phyloP scores from a whole-genome alignment of 139 green algal genomes.

The Coccomyxa sp. region DNA sequence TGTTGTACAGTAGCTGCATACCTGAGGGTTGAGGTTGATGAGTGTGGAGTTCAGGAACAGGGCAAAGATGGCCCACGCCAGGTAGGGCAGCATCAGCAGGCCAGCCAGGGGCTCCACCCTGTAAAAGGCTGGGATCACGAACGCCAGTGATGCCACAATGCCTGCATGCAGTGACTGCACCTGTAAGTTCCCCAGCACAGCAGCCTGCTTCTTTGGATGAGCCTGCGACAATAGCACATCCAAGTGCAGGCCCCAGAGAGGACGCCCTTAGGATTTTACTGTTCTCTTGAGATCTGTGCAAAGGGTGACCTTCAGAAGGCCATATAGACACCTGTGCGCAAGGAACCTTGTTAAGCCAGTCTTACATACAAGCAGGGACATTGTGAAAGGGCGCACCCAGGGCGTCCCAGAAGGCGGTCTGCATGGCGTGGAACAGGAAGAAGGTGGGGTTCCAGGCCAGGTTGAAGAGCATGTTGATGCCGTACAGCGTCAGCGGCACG shows the following conservation, averaged over 20 bases:
- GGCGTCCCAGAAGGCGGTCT: slow-evolving; percentile 3
- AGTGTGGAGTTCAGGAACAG: background rate
- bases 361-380: no score
- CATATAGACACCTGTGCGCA: no score
- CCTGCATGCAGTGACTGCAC: background rate
- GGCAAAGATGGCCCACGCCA: background rate
- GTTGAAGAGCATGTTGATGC: slow-evolving; percentile 9
- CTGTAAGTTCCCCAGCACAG: no score
- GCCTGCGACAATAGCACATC: no score
- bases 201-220: no score
- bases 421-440: slow-evolving; percentile 10
- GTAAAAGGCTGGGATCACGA: background rate
- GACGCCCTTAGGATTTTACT: no score
- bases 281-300: no score
- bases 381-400: slow-evolving; percentile 14
- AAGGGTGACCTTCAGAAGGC: no score
- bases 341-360: no score
- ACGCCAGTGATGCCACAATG: background rate
- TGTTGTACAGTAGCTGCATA: no score
- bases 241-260: no score
- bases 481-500: slow-evolving; percentile 5
- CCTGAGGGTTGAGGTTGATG: slow-evolving; percentile 2
- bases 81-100: background rate
- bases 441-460: slow-evolving; percentile 13
- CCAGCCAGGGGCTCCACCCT: background rate